A percentile compares a stretch with the other conserved stretches of the same genome.
Conservation (phyloP, 805 yeast species). For the Hanseniaspora guilliermondii region DNA sequence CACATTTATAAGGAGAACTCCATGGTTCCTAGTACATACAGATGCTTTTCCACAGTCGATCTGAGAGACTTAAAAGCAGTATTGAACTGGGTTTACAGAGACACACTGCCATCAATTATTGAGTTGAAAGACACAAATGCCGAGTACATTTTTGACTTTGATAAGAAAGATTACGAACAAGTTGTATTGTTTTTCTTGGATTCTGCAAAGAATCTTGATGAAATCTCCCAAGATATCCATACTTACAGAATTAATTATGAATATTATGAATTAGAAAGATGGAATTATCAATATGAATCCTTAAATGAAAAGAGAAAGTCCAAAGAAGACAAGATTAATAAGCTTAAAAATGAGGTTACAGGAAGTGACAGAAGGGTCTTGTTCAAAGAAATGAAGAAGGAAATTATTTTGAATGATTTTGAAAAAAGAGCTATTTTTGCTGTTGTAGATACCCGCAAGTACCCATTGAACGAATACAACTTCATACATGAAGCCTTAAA, state of each 20-base stretch:
- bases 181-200: conserved; percentile 21
- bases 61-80: conserved; percentile 40
- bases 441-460: conserved; percentile 39
- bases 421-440: conserved; percentile 34
- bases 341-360: conserved; percentile 35
- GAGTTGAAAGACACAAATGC: conserved; percentile 36
- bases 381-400: conserved; percentile 36
- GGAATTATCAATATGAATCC: conserved; percentile 30
- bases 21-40: conserved; percentile 40
- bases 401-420: conserved; percentile 34
- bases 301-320: conserved; percentile 29
- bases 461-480: conserved; percentile 14
- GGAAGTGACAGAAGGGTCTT: conserved; percentile 31
- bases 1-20: conserved; percentile 48
- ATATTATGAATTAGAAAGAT: conserved; percentile 36
- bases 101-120: conserved; percentile 40
- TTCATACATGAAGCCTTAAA: conserved; percentile 7
- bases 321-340: conserved; percentile 35
- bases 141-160: conserved; percentile 15
- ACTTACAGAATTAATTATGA: conserved; percentile 30
- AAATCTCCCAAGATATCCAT: conserved; percentile 17
- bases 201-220: conserved; percentile 20
- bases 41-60: conserved; percentile 53
- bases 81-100: conserved; percentile 37
- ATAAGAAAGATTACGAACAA: conserved; percentile 18